phyloP scores from a whole-genome alignment of 2,329 filamentous ascomycete species.

The Ophiostoma pallidulum region DNA sequence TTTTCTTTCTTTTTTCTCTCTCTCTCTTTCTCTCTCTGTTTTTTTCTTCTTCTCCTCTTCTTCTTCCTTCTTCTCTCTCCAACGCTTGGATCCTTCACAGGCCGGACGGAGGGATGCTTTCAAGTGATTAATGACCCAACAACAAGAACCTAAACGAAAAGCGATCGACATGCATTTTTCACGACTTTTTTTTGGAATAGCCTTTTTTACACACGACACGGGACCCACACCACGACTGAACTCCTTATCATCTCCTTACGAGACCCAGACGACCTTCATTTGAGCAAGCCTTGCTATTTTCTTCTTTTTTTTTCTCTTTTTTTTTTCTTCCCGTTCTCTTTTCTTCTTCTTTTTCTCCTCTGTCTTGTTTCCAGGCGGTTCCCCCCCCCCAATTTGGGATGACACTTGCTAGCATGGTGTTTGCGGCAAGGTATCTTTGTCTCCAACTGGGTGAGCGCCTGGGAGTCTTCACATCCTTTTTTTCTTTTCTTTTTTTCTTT shows the following conservation, averaged over 20 bases:
- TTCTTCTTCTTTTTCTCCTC: not conserved
- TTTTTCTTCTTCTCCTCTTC: not conserved
- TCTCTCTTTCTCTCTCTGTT: not conserved
- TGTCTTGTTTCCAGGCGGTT: not conserved
- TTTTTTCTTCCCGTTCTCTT: not conserved
- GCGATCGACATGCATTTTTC: slow-evolving; percentile 14
- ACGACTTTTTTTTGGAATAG: slow-evolving; percentile 6
- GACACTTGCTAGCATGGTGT: not conserved
- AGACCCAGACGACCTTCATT: slow-evolving; percentile 14
- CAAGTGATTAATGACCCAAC: slow-evolving; percentile 16
- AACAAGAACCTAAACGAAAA: slow-evolving; percentile 12
- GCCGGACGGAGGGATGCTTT: not conserved
- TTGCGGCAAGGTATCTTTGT: not conserved
- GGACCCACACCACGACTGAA: slow-evolving; percentile 15
- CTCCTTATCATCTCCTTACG: slow-evolving; percentile 6
- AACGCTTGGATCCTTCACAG: slow-evolving; percentile 5
- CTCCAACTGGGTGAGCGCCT: not conserved
- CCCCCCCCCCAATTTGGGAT: not conserved
- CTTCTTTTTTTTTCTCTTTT: slow-evolving; percentile 4
- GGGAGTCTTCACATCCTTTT: slow-evolving; percentile 1
- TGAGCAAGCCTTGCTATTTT: slow-evolving; percentile 11
- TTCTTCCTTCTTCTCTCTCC: slow-evolving; percentile 8
- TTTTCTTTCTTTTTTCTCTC: not conserved
- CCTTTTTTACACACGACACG: slow-evolving; percentile 9
- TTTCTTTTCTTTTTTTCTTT: not conserved